phyloP scores from a whole-genome alignment of 805 yeast species.

The Lipomyces spencermartinsiae region DNA sequence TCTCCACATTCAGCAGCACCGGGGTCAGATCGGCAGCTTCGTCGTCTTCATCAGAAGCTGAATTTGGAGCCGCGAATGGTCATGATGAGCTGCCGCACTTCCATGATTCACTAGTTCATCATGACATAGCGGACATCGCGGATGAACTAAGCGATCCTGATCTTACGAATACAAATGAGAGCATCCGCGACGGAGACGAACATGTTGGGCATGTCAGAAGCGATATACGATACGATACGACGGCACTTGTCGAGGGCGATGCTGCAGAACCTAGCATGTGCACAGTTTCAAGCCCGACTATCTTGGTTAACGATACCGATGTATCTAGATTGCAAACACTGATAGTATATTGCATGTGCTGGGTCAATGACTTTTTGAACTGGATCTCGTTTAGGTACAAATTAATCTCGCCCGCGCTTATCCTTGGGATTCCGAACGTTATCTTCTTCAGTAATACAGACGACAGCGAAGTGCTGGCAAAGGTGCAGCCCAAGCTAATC shows the following conservation, averaged over 20 bases:
- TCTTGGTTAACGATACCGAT: not conserved
- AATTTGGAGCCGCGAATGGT: not conserved
- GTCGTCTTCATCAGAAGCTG: conserved; percentile 2
- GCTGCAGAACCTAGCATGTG: not conserved
- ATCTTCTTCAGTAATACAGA: not conserved
- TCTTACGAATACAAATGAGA: not conserved
- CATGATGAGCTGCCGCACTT: not conserved
- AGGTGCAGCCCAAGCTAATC: not conserved
- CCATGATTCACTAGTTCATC: not conserved
- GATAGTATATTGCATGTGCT: not conserved
- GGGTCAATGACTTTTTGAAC: not conserved
- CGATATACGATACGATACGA: not conserved
- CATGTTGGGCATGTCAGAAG: not conserved
- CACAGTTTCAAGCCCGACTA: not conserved
- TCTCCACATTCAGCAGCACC: conserved; percentile 2
- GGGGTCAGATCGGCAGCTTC: not conserved
- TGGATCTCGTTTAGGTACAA: not conserved
- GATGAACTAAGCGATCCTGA: not conserved
- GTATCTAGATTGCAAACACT: not conserved
- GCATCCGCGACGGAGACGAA: not conserved
- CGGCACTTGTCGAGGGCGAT: not conserved
- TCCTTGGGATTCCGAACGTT: conserved; percentile 13
- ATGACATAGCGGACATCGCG: not conserved
- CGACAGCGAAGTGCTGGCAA: not conserved
- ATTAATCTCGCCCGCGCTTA: not conserved